These are phyloP conservation scores for Euphorbia schlechtendalii DNA, from an alignment of 441 rosid genomes.

Conservation along the genomic window DNA sequence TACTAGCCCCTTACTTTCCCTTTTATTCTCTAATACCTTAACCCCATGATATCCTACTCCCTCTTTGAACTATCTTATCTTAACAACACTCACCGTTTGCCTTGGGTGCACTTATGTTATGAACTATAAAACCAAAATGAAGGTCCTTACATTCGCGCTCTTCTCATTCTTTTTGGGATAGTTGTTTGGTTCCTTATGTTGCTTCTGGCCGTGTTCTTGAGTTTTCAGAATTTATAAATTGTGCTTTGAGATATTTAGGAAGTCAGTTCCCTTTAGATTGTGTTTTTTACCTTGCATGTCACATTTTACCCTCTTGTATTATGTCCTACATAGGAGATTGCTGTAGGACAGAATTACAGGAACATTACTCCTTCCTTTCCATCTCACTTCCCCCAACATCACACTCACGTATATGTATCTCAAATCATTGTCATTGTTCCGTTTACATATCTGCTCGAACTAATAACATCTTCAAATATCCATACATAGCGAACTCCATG, in stretches of 20 bases:
- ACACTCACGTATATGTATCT: neutral
- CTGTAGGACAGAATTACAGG: neutral
- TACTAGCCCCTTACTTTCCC: neutral
- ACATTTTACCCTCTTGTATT: too few species aligned
- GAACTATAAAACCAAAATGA: too few species aligned
- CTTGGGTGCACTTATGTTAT: neutral
- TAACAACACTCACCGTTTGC: neutral
- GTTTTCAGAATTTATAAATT: too few species aligned
- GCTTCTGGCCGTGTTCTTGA: too few species aligned
- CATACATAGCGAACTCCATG: neutral
- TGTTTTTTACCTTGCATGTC: too few species aligned
- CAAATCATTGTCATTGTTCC: neutral
- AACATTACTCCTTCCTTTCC: too few species aligned
- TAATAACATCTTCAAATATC: neutral
- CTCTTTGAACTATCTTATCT: neutral
- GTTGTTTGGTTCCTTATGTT: too few species aligned
- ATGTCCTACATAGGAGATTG: neutral
- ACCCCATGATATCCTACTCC: neutral
- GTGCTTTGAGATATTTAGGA: too few species aligned
- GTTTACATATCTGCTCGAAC: neutral
- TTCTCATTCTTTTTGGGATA: too few species aligned
- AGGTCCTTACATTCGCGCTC: neutral
- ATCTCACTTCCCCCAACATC: neutral
- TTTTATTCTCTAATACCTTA: neutral
- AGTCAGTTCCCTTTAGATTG: too few species aligned